Evolutionary conservation across 208 protist genomes (phyloP).

Genomic region (Leishmania gerbilli): DNA sequence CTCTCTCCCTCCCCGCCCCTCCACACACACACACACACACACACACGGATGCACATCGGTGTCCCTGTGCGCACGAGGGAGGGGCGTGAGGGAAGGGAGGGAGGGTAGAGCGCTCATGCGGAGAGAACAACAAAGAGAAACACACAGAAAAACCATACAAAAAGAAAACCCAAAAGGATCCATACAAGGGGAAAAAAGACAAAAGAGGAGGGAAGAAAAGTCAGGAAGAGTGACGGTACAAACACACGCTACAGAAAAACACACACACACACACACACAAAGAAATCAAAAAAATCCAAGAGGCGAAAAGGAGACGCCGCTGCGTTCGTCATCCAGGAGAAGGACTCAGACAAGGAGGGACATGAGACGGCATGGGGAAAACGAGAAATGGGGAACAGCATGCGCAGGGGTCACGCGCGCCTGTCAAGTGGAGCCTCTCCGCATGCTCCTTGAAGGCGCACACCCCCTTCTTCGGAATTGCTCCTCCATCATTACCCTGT

Average conservation of each 20-base stretch:
- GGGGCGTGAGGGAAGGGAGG: not conserved
- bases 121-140: not conserved
- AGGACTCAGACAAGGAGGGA: not conserved
- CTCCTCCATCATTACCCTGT: not conserved
- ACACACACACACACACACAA: no score
- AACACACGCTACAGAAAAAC: not conserved
- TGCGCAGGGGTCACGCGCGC: not conserved
- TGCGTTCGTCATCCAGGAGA: not conserved
- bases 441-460: not conserved
- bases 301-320: not conserved
- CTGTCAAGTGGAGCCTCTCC: not conserved
- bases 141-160: not conserved
- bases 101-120: not conserved
- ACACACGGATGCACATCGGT: not conserved
- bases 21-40: not conserved
- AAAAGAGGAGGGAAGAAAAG: no score
- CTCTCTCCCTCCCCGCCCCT: no score
- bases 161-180: not conserved
- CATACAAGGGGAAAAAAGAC: not conserved
- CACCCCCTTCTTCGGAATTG: not conserved
- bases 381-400: not conserved
- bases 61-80: no score
- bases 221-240: not conserved
- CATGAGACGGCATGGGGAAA: not conserved
- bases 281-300: not conserved